Base-by-base conservation (phyloP, 176 grass and related monocot genomes). In the Aegilops sharonensis region DNA sequence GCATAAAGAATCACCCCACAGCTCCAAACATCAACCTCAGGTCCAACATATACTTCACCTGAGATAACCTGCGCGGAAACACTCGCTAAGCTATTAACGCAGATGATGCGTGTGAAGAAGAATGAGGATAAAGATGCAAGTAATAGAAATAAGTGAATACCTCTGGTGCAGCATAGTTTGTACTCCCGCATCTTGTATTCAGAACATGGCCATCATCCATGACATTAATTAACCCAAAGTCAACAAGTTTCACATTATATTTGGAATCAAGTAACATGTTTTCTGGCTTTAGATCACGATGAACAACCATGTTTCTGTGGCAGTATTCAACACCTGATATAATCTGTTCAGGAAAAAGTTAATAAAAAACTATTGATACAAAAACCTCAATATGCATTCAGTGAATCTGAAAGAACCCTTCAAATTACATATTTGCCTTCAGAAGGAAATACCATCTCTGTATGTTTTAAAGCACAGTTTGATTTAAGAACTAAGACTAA, bases 171-270 rank as follows among this genome's bases (percentile, higher is more conserved):
- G 94, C 94, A 88, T 99, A 99, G 68, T 99, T 99, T 71, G 90
- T 83, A 85, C 97, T 99, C 12, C 97, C 97, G 63, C 97, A 99
- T 82, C 94, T 94, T 72, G 97, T 99, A 85, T 95, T 99, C 72
- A 99, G 40, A 91, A 99, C 92, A 92, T 99, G 97, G 3, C 94
- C 94, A 88, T 99, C 94, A 74, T 90, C 87, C 97, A 99, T 99
- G 12, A 99, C 90, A 86, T 99, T 99, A 78, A 94, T 99, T 57
- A 96, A 92, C 39, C 97, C 97, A 90, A 99, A 99, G 80, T 99
- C 94, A 30, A 90, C 94, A 86, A 99, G 87, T 81, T 99, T 96
- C 27, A 96, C 90, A 91, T 92, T 99, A 81, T 88, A 89, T 70
- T 93, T 99, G 32, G 97, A 99, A 92, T 96, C 94, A 54, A 99